Base-by-base conservation (phyloP, 1,284 basidiomycete species). In the Tilletia caries region DNA sequence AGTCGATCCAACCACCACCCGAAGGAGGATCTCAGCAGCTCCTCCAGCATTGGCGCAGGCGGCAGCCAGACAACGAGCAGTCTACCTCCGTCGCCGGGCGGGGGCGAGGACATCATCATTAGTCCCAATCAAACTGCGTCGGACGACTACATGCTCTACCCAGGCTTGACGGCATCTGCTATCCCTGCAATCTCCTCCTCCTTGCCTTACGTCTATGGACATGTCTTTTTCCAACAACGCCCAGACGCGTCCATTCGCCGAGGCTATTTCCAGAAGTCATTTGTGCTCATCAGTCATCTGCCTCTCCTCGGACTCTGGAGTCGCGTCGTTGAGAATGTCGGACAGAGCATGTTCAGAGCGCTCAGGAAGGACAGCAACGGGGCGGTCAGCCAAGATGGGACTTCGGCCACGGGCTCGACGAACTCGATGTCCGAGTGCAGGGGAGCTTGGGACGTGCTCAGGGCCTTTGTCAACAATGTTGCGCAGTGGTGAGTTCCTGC, bases 201-300 rank as follows among this genome's bases (percentile, higher is more conserved):
- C 37, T 41, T 41, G 37, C 37, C 37, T 5, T 41, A 41, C 37
- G 13, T 41, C 65, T 81, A 81, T 68, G 81, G 81, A 33, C 83
- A 81, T 65, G 77, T 78, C 54, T 83, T 77, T 68, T 83, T 83
- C 67, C 76, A 76, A 5, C 82, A 83, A 68, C 77, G 76, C 64
- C 70, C 72, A 27, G 81, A 83, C 43, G 54, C 82, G 0, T 70
- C 69, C 48, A 76, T 78, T 52, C 68, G 75, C 13, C 71, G 82
- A 27, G 82, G 82, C 23, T 83, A 83, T 68, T 82, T 82, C 43
- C 82, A 79, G 90, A 90, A 91, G 74, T 94, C 93, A 0, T 85
- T 95, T 58, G 92, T 95, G 27, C 89, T 95, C 41, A 86, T 96
- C 10, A 91, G 92, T 0, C 90, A 92, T 71, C 88, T 91, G 52